Evolutionary conservation across 305 asterid genomes (phyloP), one percentile per base, ranked within the genome.

Genomic region (Fraxinus albicans): DNA sequence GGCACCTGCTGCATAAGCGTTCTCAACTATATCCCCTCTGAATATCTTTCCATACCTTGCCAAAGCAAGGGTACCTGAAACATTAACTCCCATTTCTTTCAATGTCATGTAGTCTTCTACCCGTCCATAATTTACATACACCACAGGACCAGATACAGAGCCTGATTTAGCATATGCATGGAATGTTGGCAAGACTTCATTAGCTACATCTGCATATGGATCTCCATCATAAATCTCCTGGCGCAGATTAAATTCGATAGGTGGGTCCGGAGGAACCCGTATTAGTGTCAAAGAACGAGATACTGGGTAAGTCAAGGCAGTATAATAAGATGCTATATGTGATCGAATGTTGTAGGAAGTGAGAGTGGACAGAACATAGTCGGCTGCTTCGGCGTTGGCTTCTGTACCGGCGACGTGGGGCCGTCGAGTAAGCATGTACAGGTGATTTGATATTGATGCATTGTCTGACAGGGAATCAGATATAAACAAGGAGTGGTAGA

Each of bases 91-190:
- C 87, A 91, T 87, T 76, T 80, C 89, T 75, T 50, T 85, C 90
- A 95, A 69, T 3, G 80, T 83, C 0, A n/a, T 83, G 27, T 36
- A 91, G 79, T 95, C 98, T 75, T 94, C 95, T 19, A 91, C 88
- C 1, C 95, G 91, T 67, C 98, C 98, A 75, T 94, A 95, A 53
- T 93, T 93, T 13, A 80, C 98, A 82, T 93, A 93, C 72, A 90
- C 96, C 67, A 87, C 91, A 0, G 92, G 90, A 31, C 95, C 98
- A 1, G 36, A 81, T 0, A 89, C 97, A 13, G 91, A 86, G 81
- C 97, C 98, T 0, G 98, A 92, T 86, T 89, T 94, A 3, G 98
- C 96, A 73, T 87, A 95, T 9, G 86, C 98, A 73, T 94, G 94
- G 85, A 91, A 94, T 0, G 97, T 91, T 35, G 94, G 97, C 38